phyloP scores from a whole-genome alignment of 2,329 filamentous ascomycete species.

The Colletotrichum higginsianum region DNA sequence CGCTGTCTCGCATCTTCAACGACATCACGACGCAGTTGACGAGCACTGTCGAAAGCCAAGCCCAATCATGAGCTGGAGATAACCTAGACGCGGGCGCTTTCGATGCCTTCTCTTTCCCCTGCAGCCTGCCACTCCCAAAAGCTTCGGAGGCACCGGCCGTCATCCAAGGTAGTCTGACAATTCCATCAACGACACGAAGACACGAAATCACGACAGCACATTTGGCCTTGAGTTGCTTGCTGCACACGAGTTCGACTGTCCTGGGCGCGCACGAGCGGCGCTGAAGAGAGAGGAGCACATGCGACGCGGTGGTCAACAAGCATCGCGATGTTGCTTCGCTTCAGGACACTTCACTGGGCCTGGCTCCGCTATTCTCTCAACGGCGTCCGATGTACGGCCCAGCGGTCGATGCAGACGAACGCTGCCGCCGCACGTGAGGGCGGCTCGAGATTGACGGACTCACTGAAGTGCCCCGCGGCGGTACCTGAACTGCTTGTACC shows the following conservation, averaged over 20 bases:
- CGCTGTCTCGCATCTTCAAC: slow-evolving; percentile 77
- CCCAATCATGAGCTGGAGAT: slow-evolving; percentile 22
- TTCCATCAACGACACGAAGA: background rate
- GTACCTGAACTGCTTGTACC: slow-evolving; percentile 23
- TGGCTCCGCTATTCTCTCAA: background rate
- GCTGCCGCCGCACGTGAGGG: slow-evolving; percentile 15
- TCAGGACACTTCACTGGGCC: background rate
- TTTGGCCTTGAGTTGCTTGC: background rate
- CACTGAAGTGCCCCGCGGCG: slow-evolving; percentile 18
- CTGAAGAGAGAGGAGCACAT: background rate
- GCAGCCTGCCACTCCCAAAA: background rate
- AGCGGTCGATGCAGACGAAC: slow-evolving; percentile 13
- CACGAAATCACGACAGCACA: background rate
- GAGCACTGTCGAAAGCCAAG: slow-evolving; percentile 44
- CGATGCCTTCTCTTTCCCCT: background rate
- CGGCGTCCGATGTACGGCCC: slow-evolving; percentile 15
- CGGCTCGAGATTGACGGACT: slow-evolving; percentile 21
- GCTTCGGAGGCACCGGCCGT: background rate
- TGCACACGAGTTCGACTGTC: background rate
- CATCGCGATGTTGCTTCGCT: slow-evolving; percentile 2
- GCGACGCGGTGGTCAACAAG: background rate
- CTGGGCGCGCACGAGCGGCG: slow-evolving; percentile 15
- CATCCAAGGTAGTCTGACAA: background rate
- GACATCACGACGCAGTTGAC: slow-evolving; percentile 68
- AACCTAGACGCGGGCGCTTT: background rate